Percentiles rank a stretch among this genome's conserved stretches.
These are phyloP conservation scores for Microdochium trichocladiopsis DNA, from an alignment of 2,329 filamentous ascomycete genomes.

Conservation along the genomic window DNA sequence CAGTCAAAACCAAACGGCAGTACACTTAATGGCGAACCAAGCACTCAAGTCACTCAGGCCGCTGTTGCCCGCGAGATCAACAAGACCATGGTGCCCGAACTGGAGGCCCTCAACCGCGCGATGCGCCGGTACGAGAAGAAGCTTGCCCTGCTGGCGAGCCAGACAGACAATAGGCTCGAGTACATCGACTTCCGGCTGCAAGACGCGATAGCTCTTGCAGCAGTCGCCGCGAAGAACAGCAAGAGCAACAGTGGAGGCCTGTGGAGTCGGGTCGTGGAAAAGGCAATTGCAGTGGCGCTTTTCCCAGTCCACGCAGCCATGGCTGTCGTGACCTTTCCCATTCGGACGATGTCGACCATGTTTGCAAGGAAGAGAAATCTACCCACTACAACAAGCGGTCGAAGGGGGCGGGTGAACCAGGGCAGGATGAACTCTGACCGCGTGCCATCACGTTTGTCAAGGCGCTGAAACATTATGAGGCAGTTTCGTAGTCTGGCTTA, in stretches of 20 bases:
- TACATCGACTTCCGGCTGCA: constrained; percentile 64
- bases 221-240: constrained; percentile 57
- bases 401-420: background rate
- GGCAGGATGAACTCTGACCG: constrained; percentile 11
- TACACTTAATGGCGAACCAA: constrained; percentile 17
- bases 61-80: constrained; percentile 51
- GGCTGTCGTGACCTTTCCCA: constrained; percentile 33
- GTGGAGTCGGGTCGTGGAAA: constrained; percentile 29
- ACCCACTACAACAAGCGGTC: background rate
- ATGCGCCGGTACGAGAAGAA: constrained; percentile 90
- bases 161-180: constrained; percentile 69
- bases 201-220: constrained; percentile 75
- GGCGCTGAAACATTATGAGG: constrained; percentile 9
- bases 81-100: constrained; percentile 65
- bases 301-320: constrained; percentile 34
- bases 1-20: background rate
- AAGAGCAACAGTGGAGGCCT: constrained; percentile 23
- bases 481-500: no score
- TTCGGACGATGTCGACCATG: constrained; percentile 27
- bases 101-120: constrained; percentile 83
- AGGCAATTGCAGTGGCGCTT: constrained; percentile 22
- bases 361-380: constrained; percentile 17
- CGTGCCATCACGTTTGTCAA: constrained; percentile 14
- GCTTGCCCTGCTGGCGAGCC: constrained; percentile 64
- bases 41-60: constrained; percentile 28